Base-by-base conservation (phyloP, 1,284 basidiomycete species). In the Cutaneotrichosporon cutaneum region DNA sequence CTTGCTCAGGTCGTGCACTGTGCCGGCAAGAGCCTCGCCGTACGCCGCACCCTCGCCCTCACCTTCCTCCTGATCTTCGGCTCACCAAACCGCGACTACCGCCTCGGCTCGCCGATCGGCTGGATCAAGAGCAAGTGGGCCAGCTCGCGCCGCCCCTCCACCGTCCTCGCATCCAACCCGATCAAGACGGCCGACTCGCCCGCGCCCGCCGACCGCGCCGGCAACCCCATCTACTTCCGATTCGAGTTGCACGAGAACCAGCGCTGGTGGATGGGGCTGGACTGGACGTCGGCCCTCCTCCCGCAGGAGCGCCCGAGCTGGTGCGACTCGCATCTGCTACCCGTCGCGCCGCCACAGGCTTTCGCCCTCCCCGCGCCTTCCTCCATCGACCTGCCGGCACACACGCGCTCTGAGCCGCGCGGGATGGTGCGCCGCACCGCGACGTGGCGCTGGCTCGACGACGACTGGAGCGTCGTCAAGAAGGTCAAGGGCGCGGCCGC, bases 241-340 rank as follows among this genome's bases (percentile, higher is more conserved):
- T 94, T 94, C 74, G 90, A 89, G 39, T 80, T 96, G 32, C 89
- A 91, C 74, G 94, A 97, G 78, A 97, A 96, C 77, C 94, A 97
- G 81, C 85, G 94, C 5, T 97, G 94, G 94, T 83, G 82, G 82
- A 81, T 84, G 73, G 83, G 82, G 2, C 70, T 84, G 16, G 83
- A 97, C 79, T 97, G 92, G 91, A 95, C 94, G 0, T 89, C 90
- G 2, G 92, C 94, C 0, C 84, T 97, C 7, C 84, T 97, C 5
- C 94, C 94, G 0, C 86, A 87, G 45, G 94, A 97, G 75, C 86
- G 94, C 0, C 91, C 94, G 0, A 89, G 90, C 3, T 97, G 94
- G 94, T 81, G 80, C 58, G 80, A 81, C 62, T 73, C 72, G 18
- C 78, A 80, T 87, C 68, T 81, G 13, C 63, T 75, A 65, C 81